phyloP scores from a whole-genome alignment of 345 rosid species.

The Euphorbia lathyris region DNA sequence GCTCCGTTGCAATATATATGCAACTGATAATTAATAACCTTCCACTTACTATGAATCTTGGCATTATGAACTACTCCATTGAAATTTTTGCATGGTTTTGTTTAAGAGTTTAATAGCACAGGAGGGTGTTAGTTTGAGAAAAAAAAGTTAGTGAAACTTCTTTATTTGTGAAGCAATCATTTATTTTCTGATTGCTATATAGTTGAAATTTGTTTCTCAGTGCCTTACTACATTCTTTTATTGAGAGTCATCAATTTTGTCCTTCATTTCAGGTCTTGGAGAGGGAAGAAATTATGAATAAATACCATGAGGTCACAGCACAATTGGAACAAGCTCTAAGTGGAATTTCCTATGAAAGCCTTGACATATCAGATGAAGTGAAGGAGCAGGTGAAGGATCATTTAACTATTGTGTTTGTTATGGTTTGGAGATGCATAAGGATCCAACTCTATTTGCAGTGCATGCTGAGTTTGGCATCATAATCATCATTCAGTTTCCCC shows the following conservation, averaged over 20 bases:
- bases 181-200: not conserved
- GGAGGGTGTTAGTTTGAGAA: not conserved
- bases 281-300: constrained; percentile 69
- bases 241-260: constrained; percentile 8
- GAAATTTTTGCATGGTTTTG: not conserved
- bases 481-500: not conserved
- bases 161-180: not conserved
- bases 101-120: not conserved
- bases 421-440: not conserved
- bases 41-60: not conserved
- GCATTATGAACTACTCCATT: not conserved
- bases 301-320: constrained; percentile 60
- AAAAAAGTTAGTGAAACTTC: not conserved
- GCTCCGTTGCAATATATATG: not conserved
- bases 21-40: not conserved
- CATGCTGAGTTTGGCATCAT: constrained; percentile 9
- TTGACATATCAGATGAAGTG: constrained; percentile 95
- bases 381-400: constrained; percentile 73
- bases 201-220: not conserved
- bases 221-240: not conserved
- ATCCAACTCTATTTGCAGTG: not conserved
- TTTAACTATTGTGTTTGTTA: not conserved
- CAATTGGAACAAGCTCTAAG: constrained; percentile 69
- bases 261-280: constrained; percentile 63
- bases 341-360: constrained; percentile 58